A percentile compares a stretch with the other conserved stretches of the same genome.
These are phyloP conservation scores for Cyphellophora europaea DNA, from an alignment of 2,329 filamentous ascomycete genomes.

Conservation along the genomic window DNA sequence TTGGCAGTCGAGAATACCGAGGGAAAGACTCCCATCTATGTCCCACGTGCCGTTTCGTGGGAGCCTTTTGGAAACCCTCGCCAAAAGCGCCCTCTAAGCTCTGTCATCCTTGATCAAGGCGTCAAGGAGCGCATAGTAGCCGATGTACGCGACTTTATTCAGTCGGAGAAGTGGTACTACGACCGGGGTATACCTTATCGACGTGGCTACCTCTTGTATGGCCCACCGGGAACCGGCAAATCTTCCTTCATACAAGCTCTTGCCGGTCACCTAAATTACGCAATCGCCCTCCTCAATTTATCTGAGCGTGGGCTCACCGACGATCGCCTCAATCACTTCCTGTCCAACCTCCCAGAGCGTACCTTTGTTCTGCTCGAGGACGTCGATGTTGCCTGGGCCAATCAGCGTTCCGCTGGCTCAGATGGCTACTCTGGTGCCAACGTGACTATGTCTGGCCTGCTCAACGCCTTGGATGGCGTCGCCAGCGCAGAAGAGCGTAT, in stretches of 20 bases:
- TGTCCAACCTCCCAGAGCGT: conserved; percentile 74
- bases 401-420: conserved; percentile 63
- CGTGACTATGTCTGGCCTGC: conserved; percentile 85
- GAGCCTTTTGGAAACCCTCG: conserved; percentile 72
- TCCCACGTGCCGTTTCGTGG: conserved; percentile 78
- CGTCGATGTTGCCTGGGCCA: conserved; percentile 82
- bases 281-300: conserved; percentile 84
- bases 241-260: conserved; percentile 94
- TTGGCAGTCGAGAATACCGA: conserved; percentile 72
- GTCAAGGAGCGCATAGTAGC: conserved; percentile 71
- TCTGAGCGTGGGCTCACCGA: conserved; percentile 86
- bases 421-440: conserved; percentile 82
- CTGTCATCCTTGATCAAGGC: conserved; percentile 76
- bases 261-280: conserved; percentile 84
- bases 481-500: conserved; percentile 90
- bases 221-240: conserved; percentile 84
- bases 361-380: conserved; percentile 82
- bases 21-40: conserved; percentile 89
- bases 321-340: conserved; percentile 73
- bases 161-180: conserved; percentile 75
- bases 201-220: conserved; percentile 78
- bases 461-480: conserved; percentile 83
- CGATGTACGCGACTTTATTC: conserved; percentile 76
- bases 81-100: conserved; percentile 76
- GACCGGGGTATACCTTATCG: conserved; percentile 92